Base-by-base conservation (phyloP, 106 monocot genomes). In the Dendrobium huoshanense region DNA sequence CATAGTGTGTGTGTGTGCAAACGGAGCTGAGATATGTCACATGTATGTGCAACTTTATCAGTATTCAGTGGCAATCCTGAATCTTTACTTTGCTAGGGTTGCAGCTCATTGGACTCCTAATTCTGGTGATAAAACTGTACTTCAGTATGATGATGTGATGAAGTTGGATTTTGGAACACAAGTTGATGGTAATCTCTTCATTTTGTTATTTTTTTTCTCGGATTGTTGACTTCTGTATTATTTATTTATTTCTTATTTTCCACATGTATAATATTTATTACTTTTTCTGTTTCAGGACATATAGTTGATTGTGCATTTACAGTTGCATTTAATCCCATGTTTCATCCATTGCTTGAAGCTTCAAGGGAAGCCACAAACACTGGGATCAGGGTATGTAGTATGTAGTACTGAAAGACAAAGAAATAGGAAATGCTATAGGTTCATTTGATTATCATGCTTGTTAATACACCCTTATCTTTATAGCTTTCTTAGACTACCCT, bases 91-190 rank as follows among this genome's bases (percentile, higher is more conserved):
- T 72, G 61, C 29, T 88, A 98, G 98, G 95, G 98, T 98, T 79
- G 98, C 98, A 80, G 98, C 98, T 75, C 98, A 98, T 74, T 98
- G 98, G 98, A 98, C 98, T 31, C 98, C 98, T 61, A 98, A 98
- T 86, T 86, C 95, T 77, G 98, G 95, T 68, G 98, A 98, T 81
- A 98, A 90, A 84, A 98, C 98, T 89, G 92, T 98, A n/a, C 91
- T 98, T 80, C 95, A 94, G 79, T 98, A 98, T 89, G 98, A 98
- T 88, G 98, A 98, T 89, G 95, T 98, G 79, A 95, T 98, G 98
- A 98, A 98, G 79, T 81, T 98, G 75, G 98, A 98, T 85, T 98
- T 95, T 90, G 98, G 98, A 78, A 98, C 98, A 67, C 98, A 98
- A 6, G 81, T 98, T 43, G 95, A 98, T 86, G 98, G 98, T 98